Base-by-base conservation (phyloP, 768 basidiomycete genomes). In the Suillus tomentosus region DNA sequence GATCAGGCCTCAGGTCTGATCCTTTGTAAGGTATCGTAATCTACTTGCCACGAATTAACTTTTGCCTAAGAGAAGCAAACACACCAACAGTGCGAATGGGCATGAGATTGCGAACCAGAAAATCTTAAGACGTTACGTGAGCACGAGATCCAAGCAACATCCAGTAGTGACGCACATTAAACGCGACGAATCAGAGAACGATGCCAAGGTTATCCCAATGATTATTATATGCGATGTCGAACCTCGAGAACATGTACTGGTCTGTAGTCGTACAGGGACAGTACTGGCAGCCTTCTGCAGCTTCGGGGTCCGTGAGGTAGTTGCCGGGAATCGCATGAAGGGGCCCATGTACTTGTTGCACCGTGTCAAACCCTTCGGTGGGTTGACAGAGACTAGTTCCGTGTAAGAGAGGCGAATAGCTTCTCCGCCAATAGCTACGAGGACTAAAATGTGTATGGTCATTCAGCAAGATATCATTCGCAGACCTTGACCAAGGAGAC, bases 331-430 rank as follows among this genome's bases (percentile, higher is more conserved):
- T 1, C 65, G 65, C 14, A 89, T 84, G 74, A 93, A 96, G 11
- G 85, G 78, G n/a, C 79, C 72, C 0, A 89, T 89, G 90, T 91
- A 96, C 1, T 80, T 67, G 11, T 67, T 67, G 70, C 95, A 96
- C 0, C 0, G 88, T 27, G 27, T 92, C 72, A 94, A 86, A 3
- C 88, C 89, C 2, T 79, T 65, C 0, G 94, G 93, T 1, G 94
- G 91, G 62, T 83, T 76, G 79, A 96, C 93, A 7, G 82, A 67
- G 14, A 83, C 79, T 70, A 90, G 92, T 71, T 96, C 95, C 64
- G 86, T 85, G 0, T 78, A 68, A 24, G 84, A 82, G 79, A 94
- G 92, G 22, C 63, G 72, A 65, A 95, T 89, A 0, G 70, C 67
- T 22, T 94, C 80, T 11, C 87, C 91, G 69, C 87, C 87, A 64